A percentile compares a stretch with the other conserved stretches of the same genome.
These are phyloP conservation scores for Hansenula lynferdii DNA, from an alignment of 1,139 yeast genomes.

Conservation along the genomic window DNA sequence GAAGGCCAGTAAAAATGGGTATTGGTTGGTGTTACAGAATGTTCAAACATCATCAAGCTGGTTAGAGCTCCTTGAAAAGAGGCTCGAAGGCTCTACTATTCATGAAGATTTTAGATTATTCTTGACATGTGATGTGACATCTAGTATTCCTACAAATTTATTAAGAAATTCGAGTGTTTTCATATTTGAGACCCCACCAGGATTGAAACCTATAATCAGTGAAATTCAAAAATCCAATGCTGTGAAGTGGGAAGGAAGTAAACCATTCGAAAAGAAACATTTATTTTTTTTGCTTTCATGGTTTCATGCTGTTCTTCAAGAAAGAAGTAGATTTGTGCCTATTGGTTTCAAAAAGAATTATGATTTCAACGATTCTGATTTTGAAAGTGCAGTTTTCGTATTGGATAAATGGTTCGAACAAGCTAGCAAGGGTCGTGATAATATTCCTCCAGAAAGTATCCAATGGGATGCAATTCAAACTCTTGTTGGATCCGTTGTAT, in stretches of 20 bases:
- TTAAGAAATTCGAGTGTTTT: constrained; percentile 48
- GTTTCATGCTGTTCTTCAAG: constrained; percentile 63
- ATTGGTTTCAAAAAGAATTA: constrained; percentile 56
- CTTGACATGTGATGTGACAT: constrained; percentile 50
- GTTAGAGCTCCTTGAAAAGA: constrained; percentile 50
- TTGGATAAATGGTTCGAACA: constrained; percentile 36
- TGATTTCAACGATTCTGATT: constrained; percentile 75
- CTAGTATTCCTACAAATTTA: constrained; percentile 51
- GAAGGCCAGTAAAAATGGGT: constrained; percentile 39
- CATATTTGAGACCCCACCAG: constrained; percentile 57
- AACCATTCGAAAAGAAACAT: constrained; percentile 43
- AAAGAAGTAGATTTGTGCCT: constrained; percentile 56
- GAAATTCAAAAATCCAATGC: constrained; percentile 32
- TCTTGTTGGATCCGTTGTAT: constrained; percentile 51
- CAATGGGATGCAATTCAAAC: constrained; percentile 56
- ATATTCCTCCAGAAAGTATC: constrained; percentile 41
- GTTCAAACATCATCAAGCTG: constrained; percentile 67
- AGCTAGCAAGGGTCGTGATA: constrained; percentile 24
- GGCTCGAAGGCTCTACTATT: constrained; percentile 28
- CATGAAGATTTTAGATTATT: constrained; percentile 44
- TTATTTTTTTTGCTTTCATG: constrained; percentile 56
- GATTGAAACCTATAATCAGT: constrained; percentile 45
- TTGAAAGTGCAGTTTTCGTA: constrained; percentile 44
- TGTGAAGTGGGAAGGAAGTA: constrained; percentile 16
- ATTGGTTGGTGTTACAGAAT: constrained; percentile 76